Percentiles rank a stretch among this genome's conserved stretches.
These are phyloP conservation scores for Podila minutissima DNA, from an alignment of 192 early-diverging fungal species.

Conservation along the genomic window DNA sequence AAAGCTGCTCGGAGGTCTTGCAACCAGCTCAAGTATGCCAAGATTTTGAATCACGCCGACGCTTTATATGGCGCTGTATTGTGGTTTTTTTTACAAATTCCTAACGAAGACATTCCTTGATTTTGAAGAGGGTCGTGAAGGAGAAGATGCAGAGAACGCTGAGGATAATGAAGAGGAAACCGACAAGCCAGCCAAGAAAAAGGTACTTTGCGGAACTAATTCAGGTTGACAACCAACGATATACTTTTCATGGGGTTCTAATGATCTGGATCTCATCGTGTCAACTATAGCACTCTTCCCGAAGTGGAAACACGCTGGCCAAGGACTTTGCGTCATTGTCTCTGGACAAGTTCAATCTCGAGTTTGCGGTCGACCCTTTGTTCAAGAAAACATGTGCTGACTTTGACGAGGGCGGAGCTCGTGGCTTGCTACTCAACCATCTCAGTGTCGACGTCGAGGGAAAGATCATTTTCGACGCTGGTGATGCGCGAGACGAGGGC, in stretches of 20 bases:
- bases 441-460: conserved; percentile 80
- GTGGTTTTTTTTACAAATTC: not conserved
- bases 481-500: conserved; percentile 74
- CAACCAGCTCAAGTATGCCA: conserved; percentile 70
- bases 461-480: conserved; percentile 96
- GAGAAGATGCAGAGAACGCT: conserved; percentile 40
- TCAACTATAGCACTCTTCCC: conserved; percentile 47
- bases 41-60: not conserved
- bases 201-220: conserved; percentile 24
- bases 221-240: not conserved
- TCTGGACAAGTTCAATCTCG: conserved; percentile 89
- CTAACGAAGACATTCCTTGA: not conserved
- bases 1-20: conserved; percentile 87
- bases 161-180: conserved; percentile 61
- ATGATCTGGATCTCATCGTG: conserved; percentile 32
- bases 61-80: too few relatives aligned
- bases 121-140: conserved; percentile 16
- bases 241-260: not conserved
- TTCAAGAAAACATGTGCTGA: conserved; percentile 99
- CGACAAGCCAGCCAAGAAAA: conserved; percentile 51
- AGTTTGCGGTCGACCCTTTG: conserved; percentile 93
- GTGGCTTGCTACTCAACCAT: conserved; percentile 91
- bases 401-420: conserved; percentile 97
- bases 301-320: conserved; percentile 76
- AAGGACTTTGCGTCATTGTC: conserved; percentile 84